phyloP scores from a whole-genome alignment of 768 basidiomycete genomes.

The Crepidotus variabilis region DNA sequence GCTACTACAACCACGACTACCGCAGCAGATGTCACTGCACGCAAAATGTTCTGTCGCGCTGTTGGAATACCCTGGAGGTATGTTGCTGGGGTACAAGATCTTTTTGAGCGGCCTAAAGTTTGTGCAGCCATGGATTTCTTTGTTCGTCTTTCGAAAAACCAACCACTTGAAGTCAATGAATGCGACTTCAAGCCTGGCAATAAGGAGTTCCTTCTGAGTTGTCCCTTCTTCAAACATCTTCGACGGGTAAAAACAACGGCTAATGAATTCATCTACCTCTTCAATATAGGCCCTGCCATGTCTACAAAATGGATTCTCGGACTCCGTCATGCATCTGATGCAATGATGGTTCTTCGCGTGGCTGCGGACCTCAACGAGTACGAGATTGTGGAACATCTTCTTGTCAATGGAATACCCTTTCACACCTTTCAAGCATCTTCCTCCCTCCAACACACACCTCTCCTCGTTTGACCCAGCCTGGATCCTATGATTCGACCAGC shows the following conservation, averaged over 20 bases:
- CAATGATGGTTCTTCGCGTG: neutral
- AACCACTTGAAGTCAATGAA: neutral
- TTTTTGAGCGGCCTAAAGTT: neutral
- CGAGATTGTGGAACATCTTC: constrained; percentile 2
- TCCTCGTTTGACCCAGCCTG: neutral
- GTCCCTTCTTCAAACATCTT: neutral
- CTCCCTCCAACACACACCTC: neutral
- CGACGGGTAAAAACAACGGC: neutral
- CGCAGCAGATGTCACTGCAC: neutral
- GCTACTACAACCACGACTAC: no score
- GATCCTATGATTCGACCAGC: neutral
- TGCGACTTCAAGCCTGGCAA: neutral
- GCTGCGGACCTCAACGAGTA: neutral
- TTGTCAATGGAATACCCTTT: constrained; percentile 4
- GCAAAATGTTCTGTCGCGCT: neutral
- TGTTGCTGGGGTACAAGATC: neutral
- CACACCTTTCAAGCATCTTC: neutral
- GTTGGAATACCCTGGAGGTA: neutral
- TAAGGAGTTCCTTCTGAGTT: neutral
- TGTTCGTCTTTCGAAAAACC: neutral
- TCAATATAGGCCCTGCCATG: neutral
- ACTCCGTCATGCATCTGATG: neutral
- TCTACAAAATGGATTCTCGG: neutral
- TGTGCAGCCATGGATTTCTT: neutral
- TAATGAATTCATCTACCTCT: neutral